Evolutionary conservation across 2,329 filamentous ascomycete species (phyloP), one percentile per base, ranked within the genome.

Genomic region (Cladosporium austrohemisphaericum): DNA sequence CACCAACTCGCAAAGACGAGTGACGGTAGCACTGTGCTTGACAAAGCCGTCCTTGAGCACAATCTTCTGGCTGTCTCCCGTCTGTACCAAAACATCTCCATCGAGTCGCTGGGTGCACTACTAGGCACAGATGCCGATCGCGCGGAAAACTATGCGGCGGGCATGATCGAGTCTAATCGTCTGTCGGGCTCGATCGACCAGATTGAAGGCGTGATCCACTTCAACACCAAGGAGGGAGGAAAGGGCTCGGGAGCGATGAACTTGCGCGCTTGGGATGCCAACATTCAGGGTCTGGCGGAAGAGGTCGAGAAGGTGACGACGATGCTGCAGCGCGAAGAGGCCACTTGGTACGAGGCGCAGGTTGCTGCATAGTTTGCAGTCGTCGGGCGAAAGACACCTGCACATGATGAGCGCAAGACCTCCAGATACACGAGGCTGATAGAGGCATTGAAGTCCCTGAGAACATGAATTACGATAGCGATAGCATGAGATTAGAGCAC

Each of bases 161-260:
- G 83, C 59, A 98, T 98, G 93, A 88, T 98, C 60, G 91, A 97
- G 73, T 91, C 96, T 68, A 90, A 88, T 8, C 83, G 93, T 25
- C 71, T 98, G 44, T 81, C 85, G 3, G 93, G 92, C 6, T 83
- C 85, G 50, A 97, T 98, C 62, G 92, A 98, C 69, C 93, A 98
- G 73, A 91, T 98, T 50, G 88, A 90, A 50, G 79, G 86, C 11
- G 73, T 91, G 9, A 91, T 98, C 52, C 90, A 84, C 72, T 98
- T 98, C 65, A 88, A 93, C 63, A 81, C 81, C 25, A 84, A 80
- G 3, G 57, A 40, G 80, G 3, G 57, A 29, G 41, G 33, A n/a
- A 37, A 33, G 38, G 58, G 51, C 44, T 47, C 41, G 25, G 54
- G 41, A 16, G 85, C 81, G 51, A 81, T 79, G 65, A 85, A 90